Base-by-base conservation (phyloP, 2,329 filamentous ascomycete genomes). In the Hysterium pulicare region DNA sequence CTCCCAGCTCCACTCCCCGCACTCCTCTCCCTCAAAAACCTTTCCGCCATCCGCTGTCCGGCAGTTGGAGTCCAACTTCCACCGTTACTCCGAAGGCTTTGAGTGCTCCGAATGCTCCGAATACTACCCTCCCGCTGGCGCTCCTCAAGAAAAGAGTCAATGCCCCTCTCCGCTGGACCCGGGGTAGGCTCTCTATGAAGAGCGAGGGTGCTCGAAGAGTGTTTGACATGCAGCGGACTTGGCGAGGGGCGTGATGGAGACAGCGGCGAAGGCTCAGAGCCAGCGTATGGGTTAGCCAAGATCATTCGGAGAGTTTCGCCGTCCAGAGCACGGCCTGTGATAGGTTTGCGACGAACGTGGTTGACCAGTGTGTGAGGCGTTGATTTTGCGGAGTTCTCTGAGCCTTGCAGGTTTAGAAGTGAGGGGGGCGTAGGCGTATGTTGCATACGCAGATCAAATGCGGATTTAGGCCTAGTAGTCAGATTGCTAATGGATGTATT, bases 31-130 rank as follows among this genome's bases (percentile, higher is more conserved):
- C 46, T 49, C 20, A 65, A 32, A 30, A 61, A 66, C 7, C 47
- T 47, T 22, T 65, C 58, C 3, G 55, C 62, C 53, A 66, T 51
- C 17, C 55, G 48, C 31, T 62, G 61, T 8, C 61, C 61, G 1
- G 58, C 30, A 22, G 38, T 48, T 11, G 46, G 61, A 4, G 62
- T 64, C 9, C 41, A 40, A 19, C 51, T 55, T 6, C 50, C 54
- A 8, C 42, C 47, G 16, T 42, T 22, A 13, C 20, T 41, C n/a
- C 38, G 23, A 34, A 24, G n/a, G 17, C 41, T 26, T n/a, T n/a
- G n/a, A n/a, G n/a, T n/a, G 20, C 15, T 42, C 41, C 15, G 42
- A 41, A 33, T 46, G 38, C 9, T 6, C 15, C n/a, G 21, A 13
- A n/a, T n/a, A n/a, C n/a, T n/a, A n/a, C n/a, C n/a, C n/a, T n/a